phyloP scores from a whole-genome alignment of 23 red algal genomes.

The Chondrus crispus region DNA sequence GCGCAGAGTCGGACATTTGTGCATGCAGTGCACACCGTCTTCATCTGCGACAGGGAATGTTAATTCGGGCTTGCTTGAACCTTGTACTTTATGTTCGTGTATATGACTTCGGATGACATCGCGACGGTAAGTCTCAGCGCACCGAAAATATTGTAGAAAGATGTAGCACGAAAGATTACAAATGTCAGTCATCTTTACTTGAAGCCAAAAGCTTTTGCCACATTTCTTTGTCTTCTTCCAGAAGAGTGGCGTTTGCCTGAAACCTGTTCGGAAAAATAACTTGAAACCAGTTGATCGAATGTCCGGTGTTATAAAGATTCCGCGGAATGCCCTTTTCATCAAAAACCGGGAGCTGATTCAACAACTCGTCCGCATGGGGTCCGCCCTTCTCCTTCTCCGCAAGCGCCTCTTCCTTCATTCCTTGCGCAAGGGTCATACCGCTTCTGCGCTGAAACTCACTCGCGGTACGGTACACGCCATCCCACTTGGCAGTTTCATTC shows the following conservation, averaged over 20 bases:
- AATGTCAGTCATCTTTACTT: too few relatives aligned
- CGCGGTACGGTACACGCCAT: background rate
- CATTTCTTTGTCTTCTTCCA: background rate
- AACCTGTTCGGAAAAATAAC: slow-evolving; percentile 33
- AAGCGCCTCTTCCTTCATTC: slow-evolving; percentile 23
- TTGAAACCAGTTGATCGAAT: slow-evolving; percentile 13
- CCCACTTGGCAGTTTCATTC: slow-evolving; percentile 47
- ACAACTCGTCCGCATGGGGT: background rate
- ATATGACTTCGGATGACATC: too few relatives aligned
- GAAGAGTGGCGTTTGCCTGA: background rate
- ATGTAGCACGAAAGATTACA: too few relatives aligned
- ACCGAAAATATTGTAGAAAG: too few relatives aligned
- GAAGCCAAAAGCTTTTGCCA: background rate
- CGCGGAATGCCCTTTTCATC: slow-evolving; percentile 11
- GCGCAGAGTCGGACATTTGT: too few relatives aligned
- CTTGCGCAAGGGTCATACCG: background rate
- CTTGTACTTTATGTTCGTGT: too few relatives aligned
- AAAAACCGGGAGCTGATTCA: slow-evolving; percentile 31
- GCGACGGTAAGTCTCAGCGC: too few relatives aligned
- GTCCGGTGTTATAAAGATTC: slow-evolving; percentile 48
- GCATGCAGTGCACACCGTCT: too few relatives aligned
- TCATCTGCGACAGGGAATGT: too few relatives aligned
- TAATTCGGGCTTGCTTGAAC: too few relatives aligned
- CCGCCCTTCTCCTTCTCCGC: background rate
- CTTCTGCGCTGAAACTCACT: background rate